Base-by-base conservation (phyloP, 129 eudicot species). In the Arctium minus region DNA sequence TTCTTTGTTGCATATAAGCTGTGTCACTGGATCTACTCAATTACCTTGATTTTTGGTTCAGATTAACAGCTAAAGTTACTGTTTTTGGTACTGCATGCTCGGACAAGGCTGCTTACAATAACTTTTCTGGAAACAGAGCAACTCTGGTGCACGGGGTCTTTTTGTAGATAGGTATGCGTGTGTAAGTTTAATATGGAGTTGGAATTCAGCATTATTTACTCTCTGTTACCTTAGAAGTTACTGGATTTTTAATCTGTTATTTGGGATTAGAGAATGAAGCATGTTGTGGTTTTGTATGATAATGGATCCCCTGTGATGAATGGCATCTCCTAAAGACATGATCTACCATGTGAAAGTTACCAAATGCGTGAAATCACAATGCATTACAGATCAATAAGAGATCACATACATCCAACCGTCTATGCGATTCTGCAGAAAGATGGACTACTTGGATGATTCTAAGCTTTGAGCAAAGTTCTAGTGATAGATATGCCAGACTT, bases 11-110 rank as follows among this genome's bases (percentile, higher is more conserved):
- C 44, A 27, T 75, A 75, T 29, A 27, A 75, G 22, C 33, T 32
- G 38, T 48, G 65, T 22, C 3, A 30, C 71, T 73, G 42, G 87
- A 79, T 84, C 83, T 39, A 35, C 44, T 40, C 70, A 62, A 6
- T 30, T 81, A 40, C 29, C 1, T 40, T 40, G 67, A 32, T 22
- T 81, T 82, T 29, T 56, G 32, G 71, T 18, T n/a, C 77, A 33
- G 56, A 17, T 70, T 48, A 18, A 18, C 69, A 1, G 50, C 37
- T 72, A 15, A 30, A 35, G 42, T 78, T 22, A 15, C 76, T 65
- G 76, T 8, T 60, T 65, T 65, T 46, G 35, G 9, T 18, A 33
- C 22, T 22, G 53, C 32, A 46, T 46, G 68, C n/a, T 75, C 5
- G 2, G 12, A 13, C 29, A n/a, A 29, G 79, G 36, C 29, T 46